Conservation (phyloP, 2,329 filamentous ascomycete species). For the Chaetomiaceae sp. region DNA sequence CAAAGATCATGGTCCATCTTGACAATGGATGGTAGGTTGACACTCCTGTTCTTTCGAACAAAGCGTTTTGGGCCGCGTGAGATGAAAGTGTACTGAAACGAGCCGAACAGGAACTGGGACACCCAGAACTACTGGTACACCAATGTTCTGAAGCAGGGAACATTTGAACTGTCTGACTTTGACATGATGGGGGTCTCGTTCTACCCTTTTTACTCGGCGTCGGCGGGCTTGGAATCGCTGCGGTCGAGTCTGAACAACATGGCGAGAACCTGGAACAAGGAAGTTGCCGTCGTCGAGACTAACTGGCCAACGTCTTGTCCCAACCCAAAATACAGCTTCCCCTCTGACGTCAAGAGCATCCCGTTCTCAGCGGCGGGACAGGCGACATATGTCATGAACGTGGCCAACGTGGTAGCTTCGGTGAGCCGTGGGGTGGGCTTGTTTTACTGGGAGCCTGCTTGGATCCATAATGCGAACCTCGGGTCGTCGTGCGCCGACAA, state of each 20-base stretch:
- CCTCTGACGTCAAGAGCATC: conserved; percentile 54
- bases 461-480: conserved; percentile 60
- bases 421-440: conserved; percentile 54
- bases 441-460: conserved; percentile 73
- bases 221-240: conserved; percentile 55
- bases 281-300: conserved; percentile 65
- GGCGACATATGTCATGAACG: conserved; percentile 53
- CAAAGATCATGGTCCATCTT: conserved; percentile 70
- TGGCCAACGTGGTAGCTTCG: conserved; percentile 52
- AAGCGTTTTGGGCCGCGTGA: too few species aligned
- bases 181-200: conserved; percentile 70
- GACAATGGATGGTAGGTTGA: conserved; percentile 60
- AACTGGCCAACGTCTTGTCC: conserved; percentile 66
- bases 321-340: conserved; percentile 54
- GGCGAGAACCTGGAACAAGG: conserved; percentile 58
- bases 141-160: conserved; percentile 48
- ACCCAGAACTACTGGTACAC: conserved; percentile 60
- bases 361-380: conserved; percentile 62
- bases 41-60: background rate
- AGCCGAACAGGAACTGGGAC: conserved; percentile 48
- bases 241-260: conserved; percentile 54
- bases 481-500: conserved; percentile 64
- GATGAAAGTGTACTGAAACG: too few species aligned
- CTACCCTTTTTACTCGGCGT: conserved; percentile 65
- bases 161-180: conserved; percentile 51